Conservation (phyloP, 768 basidiomycete genomes). For the Daedaleopsis nitida region DNA sequence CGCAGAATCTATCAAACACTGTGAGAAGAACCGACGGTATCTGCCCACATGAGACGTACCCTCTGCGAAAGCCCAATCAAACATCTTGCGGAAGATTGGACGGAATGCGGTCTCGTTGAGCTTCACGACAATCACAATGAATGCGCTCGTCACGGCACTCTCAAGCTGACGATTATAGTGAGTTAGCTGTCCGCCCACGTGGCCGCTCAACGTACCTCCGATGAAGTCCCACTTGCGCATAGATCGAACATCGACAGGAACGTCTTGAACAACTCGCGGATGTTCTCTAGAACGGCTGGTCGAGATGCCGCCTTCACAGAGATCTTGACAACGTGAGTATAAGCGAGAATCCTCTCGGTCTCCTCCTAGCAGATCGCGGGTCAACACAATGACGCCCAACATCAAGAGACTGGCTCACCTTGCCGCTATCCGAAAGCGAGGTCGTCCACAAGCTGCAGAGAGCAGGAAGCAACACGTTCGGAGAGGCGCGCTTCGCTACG, state of each 20-base stretch:
- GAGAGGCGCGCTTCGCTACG: slow-evolving; percentile 69
- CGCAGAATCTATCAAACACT: slow-evolving; percentile 17
- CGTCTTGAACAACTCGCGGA: slow-evolving; percentile 71
- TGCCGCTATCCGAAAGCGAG: not conserved
- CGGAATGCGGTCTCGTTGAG: slow-evolving; percentile 90
- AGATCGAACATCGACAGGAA: slow-evolving; percentile 81
- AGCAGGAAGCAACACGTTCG: slow-evolving; percentile 67
- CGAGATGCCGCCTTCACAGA: slow-evolving; percentile 66
- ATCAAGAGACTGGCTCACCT: not conserved
- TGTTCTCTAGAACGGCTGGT: slow-evolving; percentile 60
- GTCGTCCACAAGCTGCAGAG: slow-evolving; percentile 59
- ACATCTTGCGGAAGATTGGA: slow-evolving; percentile 87
- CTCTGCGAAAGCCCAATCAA: slow-evolving; percentile 90
- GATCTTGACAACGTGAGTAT: slow-evolving; percentile 70
- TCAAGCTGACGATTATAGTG: slow-evolving; percentile 47
- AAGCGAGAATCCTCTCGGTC: slow-evolving; percentile 38
- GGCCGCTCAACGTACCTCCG: not conserved
- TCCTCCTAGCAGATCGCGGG: slow-evolving; percentile 7
- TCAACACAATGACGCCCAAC: not conserved
- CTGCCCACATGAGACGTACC: slow-evolving; percentile 36
- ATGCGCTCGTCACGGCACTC: slow-evolving; percentile 61
- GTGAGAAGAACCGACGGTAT: not conserved
- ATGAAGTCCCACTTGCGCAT: not conserved
- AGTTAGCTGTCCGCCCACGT: not conserved
- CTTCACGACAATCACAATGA: slow-evolving; percentile 88